Base-by-base conservation (phyloP, 345 rosid species). In the Eutrema yunnanense region DNA sequence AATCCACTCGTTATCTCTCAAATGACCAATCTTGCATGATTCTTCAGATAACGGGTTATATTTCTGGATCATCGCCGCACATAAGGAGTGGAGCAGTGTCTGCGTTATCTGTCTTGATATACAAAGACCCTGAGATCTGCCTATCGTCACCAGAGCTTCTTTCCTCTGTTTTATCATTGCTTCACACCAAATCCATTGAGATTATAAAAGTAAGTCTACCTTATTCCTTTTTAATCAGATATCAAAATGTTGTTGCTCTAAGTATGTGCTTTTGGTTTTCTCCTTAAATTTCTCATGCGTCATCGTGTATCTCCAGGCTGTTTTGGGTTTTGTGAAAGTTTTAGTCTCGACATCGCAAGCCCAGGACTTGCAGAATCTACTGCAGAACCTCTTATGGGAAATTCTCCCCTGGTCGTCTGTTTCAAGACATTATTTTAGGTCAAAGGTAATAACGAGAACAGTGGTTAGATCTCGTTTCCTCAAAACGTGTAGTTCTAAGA, bases 51-150 rank as follows among this genome's bases (percentile, higher is more conserved):
- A 60, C 86, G 81, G 99, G 96, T 48, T 92, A 92, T 82, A 90
- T 89, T 27, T 87, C 96, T 61, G 96, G 97, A 64, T 78, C 97
- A 42, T 95, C 96, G 19, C 93, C 99, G 36, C 96, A 90, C 50
- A 88, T 92, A 73, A 92, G 81, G 69, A 92, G 99, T 80, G 99
- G 92, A 81, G 97, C 99, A 40, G 90, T 92, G 40, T 87, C 96
- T 78, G 97, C 96, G 33, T 78, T 95, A 75, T 95, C 99, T 41
- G 83, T 85, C 48, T 86, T 92, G 51, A 80, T 92, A 62, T 78
- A 92, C 77, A 81, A 83, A 36, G 93, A 87, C 77, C 78, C 89
- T 33, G 86, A 85, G 51, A 78, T 86, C 38, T 86, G 89, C 78
- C 61, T 82, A 33, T 81, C 86, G 0, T 79, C 84, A 68, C 86